These are phyloP conservation scores for Plenodomus biglobosus DNA, from an alignment of 2,329 filamentous ascomycete genomes.

Conservation along the genomic window DNA sequence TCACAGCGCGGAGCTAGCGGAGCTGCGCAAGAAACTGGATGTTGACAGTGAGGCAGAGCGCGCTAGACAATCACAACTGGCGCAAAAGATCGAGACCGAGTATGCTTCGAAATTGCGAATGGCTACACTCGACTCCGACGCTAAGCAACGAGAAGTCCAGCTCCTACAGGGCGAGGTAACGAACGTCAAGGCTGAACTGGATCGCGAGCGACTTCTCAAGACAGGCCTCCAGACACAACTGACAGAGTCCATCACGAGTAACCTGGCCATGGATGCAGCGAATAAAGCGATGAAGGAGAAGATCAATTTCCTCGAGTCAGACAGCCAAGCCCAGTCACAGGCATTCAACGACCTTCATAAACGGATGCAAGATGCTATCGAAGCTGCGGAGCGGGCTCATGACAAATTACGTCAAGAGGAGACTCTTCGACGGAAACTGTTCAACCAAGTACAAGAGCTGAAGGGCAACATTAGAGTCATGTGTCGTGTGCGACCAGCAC, in stretches of 20 bases:
- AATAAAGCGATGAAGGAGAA: slow-evolving; percentile 76
- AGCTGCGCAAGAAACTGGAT: slow-evolving; percentile 63
- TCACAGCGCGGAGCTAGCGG: slow-evolving; percentile 69
- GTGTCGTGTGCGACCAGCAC: slow-evolving; percentile 85
- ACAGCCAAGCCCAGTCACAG: slow-evolving; percentile 84
- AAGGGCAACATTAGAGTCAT: slow-evolving; percentile 99
- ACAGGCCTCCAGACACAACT: slow-evolving; percentile 59
- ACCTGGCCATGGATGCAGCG: slow-evolving; percentile 67
- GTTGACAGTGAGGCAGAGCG: slow-evolving; percentile 69
- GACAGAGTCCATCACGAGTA: slow-evolving; percentile 45
- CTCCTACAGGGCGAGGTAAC: slow-evolving; percentile 55
- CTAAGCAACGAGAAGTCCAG: slow-evolving; percentile 58
- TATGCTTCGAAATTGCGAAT: slow-evolving; percentile 58
- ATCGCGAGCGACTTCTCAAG: slow-evolving; percentile 64
- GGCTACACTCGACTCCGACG: slow-evolving; percentile 60
- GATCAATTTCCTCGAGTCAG: slow-evolving; percentile 86
- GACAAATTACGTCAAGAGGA: slow-evolving; percentile 90
- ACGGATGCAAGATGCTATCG: slow-evolving; percentile 75
- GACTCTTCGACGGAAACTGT: slow-evolving; percentile 83
- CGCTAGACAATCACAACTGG: slow-evolving; percentile 59
- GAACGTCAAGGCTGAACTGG: slow-evolving; percentile 47
- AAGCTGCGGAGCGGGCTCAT: slow-evolving; percentile 67
- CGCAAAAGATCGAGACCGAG: slow-evolving; percentile 63
- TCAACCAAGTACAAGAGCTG: slow-evolving; percentile 96
- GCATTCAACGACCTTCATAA: slow-evolving; percentile 81